phyloP scores from a whole-genome alignment of 371 early-diverging fungal genomes.

The Circinella minor region DNA sequence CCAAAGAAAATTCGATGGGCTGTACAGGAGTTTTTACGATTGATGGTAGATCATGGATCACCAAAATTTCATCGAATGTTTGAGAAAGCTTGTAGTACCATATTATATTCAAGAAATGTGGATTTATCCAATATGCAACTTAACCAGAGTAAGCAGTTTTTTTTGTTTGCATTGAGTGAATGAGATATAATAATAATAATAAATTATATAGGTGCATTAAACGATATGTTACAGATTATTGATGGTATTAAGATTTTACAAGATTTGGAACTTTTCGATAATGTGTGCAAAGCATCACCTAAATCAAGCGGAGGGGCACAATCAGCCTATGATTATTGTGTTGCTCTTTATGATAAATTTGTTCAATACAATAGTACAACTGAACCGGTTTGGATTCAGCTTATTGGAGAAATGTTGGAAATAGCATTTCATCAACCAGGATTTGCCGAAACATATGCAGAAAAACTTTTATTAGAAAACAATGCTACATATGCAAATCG shows the following conservation, averaged over 20 bases:
- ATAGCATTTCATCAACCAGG: slow-evolving; percentile 39
- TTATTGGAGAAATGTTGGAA: slow-evolving; percentile 39
- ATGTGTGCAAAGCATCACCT: slow-evolving; percentile 24
- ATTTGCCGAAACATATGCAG: slow-evolving; percentile 32
- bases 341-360: slow-evolving; percentile 55
- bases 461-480: slow-evolving; percentile 33
- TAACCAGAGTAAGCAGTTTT: slow-evolving; percentile 32
- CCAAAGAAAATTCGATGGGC: slow-evolving; percentile 18
- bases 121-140: slow-evolving; percentile 36
- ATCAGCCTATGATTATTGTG: slow-evolving; percentile 22
- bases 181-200: background rate
- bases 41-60: slow-evolving; percentile 17
- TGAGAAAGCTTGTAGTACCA: slow-evolving; percentile 11
- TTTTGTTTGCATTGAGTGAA: background rate
- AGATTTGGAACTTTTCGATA: slow-evolving; percentile 26
- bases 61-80: slow-evolving; percentile 15
- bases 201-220: slow-evolving; percentile 17
- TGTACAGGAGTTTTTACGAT: slow-evolving; percentile 17
- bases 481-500: slow-evolving; percentile 15
- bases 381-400: slow-evolving; percentile 46
- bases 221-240: slow-evolving; percentile 27
- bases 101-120: slow-evolving; percentile 18
- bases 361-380: slow-evolving; percentile 26
- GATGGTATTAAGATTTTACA: slow-evolving; percentile 39
- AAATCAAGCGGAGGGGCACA: slow-evolving; percentile 10